Evolutionary conservation across 495 filamentous ascomycete genomes (phyloP), one percentile per base, ranked within the genome.

Genomic region (Talaromyces trachyspermus): DNA sequence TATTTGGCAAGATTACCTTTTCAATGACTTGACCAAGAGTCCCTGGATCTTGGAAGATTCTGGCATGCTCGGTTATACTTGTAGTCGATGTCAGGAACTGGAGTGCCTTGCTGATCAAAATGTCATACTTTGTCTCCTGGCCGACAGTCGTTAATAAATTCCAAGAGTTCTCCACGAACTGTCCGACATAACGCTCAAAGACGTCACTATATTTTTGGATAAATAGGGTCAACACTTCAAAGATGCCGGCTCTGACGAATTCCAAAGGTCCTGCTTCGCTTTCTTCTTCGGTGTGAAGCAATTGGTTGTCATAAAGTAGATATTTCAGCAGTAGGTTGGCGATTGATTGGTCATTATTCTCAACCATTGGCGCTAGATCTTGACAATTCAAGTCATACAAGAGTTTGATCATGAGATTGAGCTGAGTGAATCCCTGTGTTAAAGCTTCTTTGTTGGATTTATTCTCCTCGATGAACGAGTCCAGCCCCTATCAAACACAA

Each of bases 381-480:
- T 99, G 94, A 62, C 85, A 95, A 25, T 89, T 92, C 10, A 99
- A 79, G 64, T 99, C 94, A 68, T 91, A 95, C 57, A 95, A 81
- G 29, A 99, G 73, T 66, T 95, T 91, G 48, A 95, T 72, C 49
- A 95, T 78, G 19, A 96, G 70, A 56, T 88, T 88, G 49, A 97
- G 74, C 19, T 89, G 89, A 43, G 80, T 79, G 56, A 92, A 88
- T 44, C 84, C 81, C 51, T 82, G 78, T 55, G 80, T 76, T 22
- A 99, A 72, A 14, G 74, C 78, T 2, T 72, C 70, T 58, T 83
- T 85, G 59, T 96, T 85, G 59, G 75, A 62, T 56, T 83, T 78
- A 60, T 88, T 86, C 53, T 83, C 73, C 48, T 83, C 74, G 43
- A 97, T 88, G 45, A 84, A 80, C 26, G 65, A 65, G 62, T 98